phyloP scores from a whole-genome alignment of 148 eudicot species.

The Fagopyrum esculentum region DNA sequence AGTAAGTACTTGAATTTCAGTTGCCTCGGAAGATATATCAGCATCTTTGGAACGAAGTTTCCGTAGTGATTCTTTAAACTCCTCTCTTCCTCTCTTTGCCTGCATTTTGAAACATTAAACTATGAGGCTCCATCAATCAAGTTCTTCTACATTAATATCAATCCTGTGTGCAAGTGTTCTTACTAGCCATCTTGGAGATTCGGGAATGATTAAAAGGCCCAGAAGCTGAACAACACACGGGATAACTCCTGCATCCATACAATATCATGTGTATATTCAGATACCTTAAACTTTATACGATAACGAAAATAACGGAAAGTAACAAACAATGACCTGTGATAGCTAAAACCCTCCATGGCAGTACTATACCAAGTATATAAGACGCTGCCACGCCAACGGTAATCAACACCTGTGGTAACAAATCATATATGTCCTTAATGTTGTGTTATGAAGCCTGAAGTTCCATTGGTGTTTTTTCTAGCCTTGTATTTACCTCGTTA shows the following conservation, averaged over 20 bases:
- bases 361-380: slow-evolving; percentile 61
- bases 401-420: slow-evolving; percentile 63
- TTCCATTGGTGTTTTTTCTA: not conserved
- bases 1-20: slow-evolving; percentile 60
- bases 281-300: not conserved
- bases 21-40: slow-evolving; percentile 61
- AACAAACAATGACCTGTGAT: slow-evolving; percentile 42
- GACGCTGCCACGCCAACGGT: slow-evolving; percentile 62
- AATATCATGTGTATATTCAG: not conserved
- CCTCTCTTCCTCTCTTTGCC: slow-evolving; percentile 63
- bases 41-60: slow-evolving; percentile 65
- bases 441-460: not conserved
- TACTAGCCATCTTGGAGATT: slow-evolving; percentile 99
- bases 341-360: slow-evolving; percentile 78
- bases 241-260: slow-evolving; percentile 51
- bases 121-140: too few relatives aligned
- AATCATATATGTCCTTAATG: not conserved
- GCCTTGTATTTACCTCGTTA: slow-evolving; percentile 53
- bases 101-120: slow-evolving; percentile 19
- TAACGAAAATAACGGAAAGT: not conserved
- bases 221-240: slow-evolving; percentile 64
- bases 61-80: slow-evolving; percentile 59
- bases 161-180: slow-evolving; percentile 11
- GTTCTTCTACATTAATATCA: too few relatives aligned
- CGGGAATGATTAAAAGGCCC: slow-evolving; percentile 79